phyloP scores from a whole-genome alignment of 805 yeast species.

The Kluyveromyces wickerhamii region DNA sequence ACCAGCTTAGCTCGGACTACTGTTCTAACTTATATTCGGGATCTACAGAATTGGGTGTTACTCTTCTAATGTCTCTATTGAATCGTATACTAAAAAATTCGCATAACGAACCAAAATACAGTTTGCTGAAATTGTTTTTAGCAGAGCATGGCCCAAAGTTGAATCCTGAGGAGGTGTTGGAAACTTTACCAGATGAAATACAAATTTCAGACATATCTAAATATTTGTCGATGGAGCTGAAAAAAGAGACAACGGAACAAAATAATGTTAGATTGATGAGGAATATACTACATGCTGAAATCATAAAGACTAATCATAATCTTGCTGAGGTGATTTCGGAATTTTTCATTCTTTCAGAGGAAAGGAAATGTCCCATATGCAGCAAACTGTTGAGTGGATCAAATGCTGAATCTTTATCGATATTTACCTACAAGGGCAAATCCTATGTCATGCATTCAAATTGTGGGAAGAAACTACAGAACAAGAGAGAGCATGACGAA shows the following conservation, averaged over 20 bases:
- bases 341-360: constrained; percentile 34
- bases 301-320: constrained; percentile 39
- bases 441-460: constrained; percentile 19
- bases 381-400: constrained; percentile 39
- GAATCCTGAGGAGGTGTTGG: constrained; percentile 30
- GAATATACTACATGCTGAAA: constrained; percentile 46
- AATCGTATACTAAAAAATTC: constrained; percentile 32
- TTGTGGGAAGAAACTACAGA: constrained; percentile 21
- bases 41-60: constrained; percentile 34
- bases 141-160: constrained; percentile 20
- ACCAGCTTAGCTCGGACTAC: constrained; percentile 50
- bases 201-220: constrained; percentile 36
- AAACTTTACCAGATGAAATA: constrained; percentile 44
- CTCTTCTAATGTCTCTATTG: constrained; percentile 35
- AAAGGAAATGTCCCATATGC: constrained; percentile 52
- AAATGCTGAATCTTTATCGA: constrained; percentile 9
- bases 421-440: constrained; percentile 11
- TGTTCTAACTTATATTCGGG: constrained; percentile 42
- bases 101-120: constrained; percentile 15
- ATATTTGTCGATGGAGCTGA: constrained; percentile 40
- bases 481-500: constrained; percentile 12
- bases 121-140: constrained; percentile 15
- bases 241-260: constrained; percentile 33
- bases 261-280: constrained; percentile 36
- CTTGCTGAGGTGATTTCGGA: constrained; percentile 33